Evolutionary conservation across 176 grass and related monocot species (phyloP).

Genomic region (Pontederia paniculata): DNA sequence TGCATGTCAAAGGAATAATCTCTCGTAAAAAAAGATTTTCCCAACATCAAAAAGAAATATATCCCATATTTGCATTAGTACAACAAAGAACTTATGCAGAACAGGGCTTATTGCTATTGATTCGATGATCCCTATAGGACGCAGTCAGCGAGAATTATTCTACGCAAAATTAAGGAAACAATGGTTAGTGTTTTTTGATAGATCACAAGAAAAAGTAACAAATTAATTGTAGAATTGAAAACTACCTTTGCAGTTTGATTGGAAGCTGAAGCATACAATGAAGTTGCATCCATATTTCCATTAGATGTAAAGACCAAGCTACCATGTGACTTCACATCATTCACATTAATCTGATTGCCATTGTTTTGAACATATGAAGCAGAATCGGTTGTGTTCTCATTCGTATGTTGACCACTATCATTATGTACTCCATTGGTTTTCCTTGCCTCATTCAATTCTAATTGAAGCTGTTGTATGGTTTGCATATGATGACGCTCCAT

Average conservation of each 20-base stretch:
- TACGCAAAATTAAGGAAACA: too few species aligned
- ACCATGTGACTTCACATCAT: slow-evolving; percentile 35
- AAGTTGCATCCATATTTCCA: slow-evolving; percentile 37
- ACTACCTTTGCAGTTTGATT: slow-evolving; percentile 41
- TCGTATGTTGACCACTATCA: slow-evolving; percentile 50
- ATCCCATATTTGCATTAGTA: too few species aligned
- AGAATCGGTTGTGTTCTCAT: slow-evolving; percentile 49
- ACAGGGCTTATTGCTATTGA: too few species aligned
- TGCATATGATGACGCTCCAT: slow-evolving; percentile 70
- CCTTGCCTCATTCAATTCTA: slow-evolving; percentile 65
- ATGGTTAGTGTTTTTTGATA: too few species aligned
- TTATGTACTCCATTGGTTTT: slow-evolving; percentile 48
- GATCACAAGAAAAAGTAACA: neutral
- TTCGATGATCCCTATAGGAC: too few species aligned
- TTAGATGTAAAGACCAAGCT: slow-evolving; percentile 30
- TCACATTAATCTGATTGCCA: slow-evolving; percentile 40
- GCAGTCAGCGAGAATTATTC: too few species aligned
- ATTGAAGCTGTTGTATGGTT: slow-evolving; percentile 79
- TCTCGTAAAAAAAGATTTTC: too few species aligned
- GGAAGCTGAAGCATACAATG: slow-evolving; percentile 13
- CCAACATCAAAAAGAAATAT: too few species aligned
- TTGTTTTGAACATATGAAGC: slow-evolving; percentile 49
- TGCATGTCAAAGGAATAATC: too few species aligned
- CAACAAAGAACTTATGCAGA: too few species aligned
- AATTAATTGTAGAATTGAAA: neutral